Percentiles rank a stretch among this genome's conserved stretches.
Conservation (phyloP, 805 yeast species). For the Kodamaea leandrae region DNA sequence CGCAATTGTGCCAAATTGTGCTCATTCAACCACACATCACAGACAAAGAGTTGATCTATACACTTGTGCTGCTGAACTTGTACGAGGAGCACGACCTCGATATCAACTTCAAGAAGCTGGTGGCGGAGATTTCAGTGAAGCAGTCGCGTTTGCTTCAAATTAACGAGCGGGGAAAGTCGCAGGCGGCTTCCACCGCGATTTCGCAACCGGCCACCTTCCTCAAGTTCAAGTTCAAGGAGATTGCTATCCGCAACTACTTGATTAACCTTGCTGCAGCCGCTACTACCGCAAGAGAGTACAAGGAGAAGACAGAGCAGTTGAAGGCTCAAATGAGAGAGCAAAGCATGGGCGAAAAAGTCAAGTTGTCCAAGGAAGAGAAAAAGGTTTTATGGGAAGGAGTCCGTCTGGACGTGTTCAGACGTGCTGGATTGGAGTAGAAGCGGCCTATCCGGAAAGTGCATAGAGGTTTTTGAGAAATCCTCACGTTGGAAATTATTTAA, state of each 20-base stretch:
- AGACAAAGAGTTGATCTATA: conserved; percentile 41
- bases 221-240: conserved; percentile 39
- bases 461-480: no score
- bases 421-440: conserved; percentile 43
- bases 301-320: conserved; percentile 35
- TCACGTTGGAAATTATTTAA: no score
- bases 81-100: conserved; percentile 50
- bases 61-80: conserved; percentile 41
- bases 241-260: conserved; percentile 49
- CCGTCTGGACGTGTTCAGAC: conserved; percentile 48
- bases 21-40: conserved; percentile 41
- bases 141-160: conserved; percentile 44
- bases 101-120: conserved; percentile 40
- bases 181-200: conserved; percentile 29
- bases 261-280: conserved; percentile 55
- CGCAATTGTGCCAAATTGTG: conserved; percentile 37
- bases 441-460: no score
- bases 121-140: conserved; percentile 49
- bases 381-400: conserved; percentile 48
- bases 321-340: conserved; percentile 24
- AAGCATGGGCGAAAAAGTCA: conserved; percentile 16
- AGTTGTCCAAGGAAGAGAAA: conserved; percentile 40
- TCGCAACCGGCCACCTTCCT: conserved; percentile 28
- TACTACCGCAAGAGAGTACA: conserved; percentile 51
- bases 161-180: conserved; percentile 19